phyloP scores from a whole-genome alignment of 495 filamentous ascomycete genomes.

The Talaromyces ruber region DNA sequence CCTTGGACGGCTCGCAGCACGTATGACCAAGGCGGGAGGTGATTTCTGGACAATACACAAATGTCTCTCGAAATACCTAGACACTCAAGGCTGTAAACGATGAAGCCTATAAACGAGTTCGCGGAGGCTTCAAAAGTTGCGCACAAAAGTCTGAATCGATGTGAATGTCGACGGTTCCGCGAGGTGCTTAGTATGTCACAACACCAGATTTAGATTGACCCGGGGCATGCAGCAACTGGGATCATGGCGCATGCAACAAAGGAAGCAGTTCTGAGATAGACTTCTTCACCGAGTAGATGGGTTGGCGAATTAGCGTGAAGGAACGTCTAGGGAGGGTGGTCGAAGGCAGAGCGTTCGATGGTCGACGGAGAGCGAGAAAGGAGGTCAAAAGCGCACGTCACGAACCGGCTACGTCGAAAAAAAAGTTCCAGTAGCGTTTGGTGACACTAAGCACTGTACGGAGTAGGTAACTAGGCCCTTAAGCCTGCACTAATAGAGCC shows the following conservation, averaged over 20 bases:
- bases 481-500: neutral
- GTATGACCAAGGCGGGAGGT: slow-evolving; percentile 1
- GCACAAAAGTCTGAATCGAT: neutral
- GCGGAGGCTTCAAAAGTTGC: neutral
- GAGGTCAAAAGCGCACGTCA: slow-evolving; percentile 2
- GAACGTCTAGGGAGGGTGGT: slow-evolving; percentile 4
- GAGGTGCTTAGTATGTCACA: neutral
- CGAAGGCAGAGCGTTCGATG: slow-evolving; percentile 4
- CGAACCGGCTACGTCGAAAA: slow-evolving; percentile 6
- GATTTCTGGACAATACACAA: neutral
- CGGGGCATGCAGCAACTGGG: neutral
- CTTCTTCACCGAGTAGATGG: neutral
- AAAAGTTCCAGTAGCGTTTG: neutral
- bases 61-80: neutral
- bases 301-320: neutral
- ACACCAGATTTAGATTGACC: slow-evolving; percentile 4
- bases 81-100: neutral
- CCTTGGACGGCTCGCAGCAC: neutral
- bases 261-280: neutral
- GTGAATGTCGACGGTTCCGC: neutral
- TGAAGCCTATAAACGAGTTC: neutral
- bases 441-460: neutral
- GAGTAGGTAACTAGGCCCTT: neutral
- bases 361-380: slow-evolving; percentile 7
- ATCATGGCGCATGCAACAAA: slow-evolving; percentile 1